Base-by-base conservation (phyloP, 306 rosid genomes). In the Alnus glutinosa region DNA sequence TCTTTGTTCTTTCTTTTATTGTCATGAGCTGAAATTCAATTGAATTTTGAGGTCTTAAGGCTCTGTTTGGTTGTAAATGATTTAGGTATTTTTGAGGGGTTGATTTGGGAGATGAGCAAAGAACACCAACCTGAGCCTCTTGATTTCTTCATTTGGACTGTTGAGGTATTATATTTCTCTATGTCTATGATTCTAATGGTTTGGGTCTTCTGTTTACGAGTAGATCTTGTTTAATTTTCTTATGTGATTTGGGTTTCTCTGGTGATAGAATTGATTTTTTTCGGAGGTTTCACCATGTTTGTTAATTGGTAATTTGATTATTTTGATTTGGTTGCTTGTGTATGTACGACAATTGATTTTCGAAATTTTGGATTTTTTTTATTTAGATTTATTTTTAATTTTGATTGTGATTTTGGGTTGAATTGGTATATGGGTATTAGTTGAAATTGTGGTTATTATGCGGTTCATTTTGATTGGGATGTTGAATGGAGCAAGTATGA, bases 141-240 rank as follows among this genome's bases (percentile, higher is more conserved):
- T 79, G 99, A 93, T 93, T 95, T 95, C 93, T 95, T 95, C 90
- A 93, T 95, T 87, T 95, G 99, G 99, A 95, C 98, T 77, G 98
- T 95, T 80, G 98, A 93, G 99, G 99, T 95, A 83, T 48, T 66
- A 37, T 46, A 72, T 75, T 79, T 79, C 50, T 7, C 42, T 15
- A 68, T 49, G 63, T 30, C 7, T 73, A 58, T 39, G 66, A 63
- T 14, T 42, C 32, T 39, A 44, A 9, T 39, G 19, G 9, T 42
- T 67, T n/a, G 28, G 51, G 51, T 42, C 49, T 2, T 67, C 51
- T 42, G 11, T 39, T 44, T 67, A 10, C 49, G 55, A 16, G 48
- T 42, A 77, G 81, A 77, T 82, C 73, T 68, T 66, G 51, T 57
- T 42, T 62, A 18, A 16, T n/a, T 7, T 46, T 62, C 55, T 47